Conservation (phyloP, 2,329 filamentous ascomycete genomes). For the Colletotrichum caudatum region DNA sequence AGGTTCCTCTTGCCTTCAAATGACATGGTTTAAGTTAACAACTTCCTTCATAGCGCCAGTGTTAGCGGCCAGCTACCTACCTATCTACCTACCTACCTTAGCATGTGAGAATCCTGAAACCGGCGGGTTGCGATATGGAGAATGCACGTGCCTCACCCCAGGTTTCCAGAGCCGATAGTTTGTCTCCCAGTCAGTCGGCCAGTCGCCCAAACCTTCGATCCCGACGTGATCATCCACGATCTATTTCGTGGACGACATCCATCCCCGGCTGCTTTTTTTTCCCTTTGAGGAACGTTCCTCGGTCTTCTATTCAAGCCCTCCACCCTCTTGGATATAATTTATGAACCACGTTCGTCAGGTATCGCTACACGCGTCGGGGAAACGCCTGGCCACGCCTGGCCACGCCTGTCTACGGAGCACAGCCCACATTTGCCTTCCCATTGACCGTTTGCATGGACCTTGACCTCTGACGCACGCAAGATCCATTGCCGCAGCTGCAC, state of each 20-base stretch:
- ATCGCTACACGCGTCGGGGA: slow-evolving; percentile 4
- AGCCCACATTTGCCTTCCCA: slow-evolving; percentile 24
- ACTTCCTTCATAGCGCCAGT: not conserved
- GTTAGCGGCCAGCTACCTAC: not conserved
- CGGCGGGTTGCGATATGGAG: slow-evolving; percentile 25
- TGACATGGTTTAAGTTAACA: not conserved
- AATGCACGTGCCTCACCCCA: slow-evolving; percentile 38
- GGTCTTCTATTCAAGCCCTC: not conserved
- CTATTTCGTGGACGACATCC: slow-evolving; percentile 17
- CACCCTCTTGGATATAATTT: not conserved
- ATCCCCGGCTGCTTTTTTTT: slow-evolving; percentile 4
- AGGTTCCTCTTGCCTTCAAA: not conserved
- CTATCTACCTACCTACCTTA: not conserved
- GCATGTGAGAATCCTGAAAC: slow-evolving; percentile 41
- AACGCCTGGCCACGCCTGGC: slow-evolving; percentile 4
- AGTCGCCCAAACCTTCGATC: slow-evolving; percentile 3
- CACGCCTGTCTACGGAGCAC: slow-evolving; percentile 18
- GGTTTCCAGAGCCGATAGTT: slow-evolving; percentile 15
- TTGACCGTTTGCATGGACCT: slow-evolving; percentile 39
- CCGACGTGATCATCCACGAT: slow-evolving; percentile 12
- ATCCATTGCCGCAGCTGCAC: slow-evolving; percentile 26
- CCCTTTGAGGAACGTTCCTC: slow-evolving; percentile 10
- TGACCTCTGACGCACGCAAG: slow-evolving; percentile 39
- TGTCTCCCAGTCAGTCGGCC: slow-evolving; percentile 1
- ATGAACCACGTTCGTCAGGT: not conserved